Percentiles rank a stretch among this genome's conserved stretches.
These are phyloP conservation scores for Fonsecaea pedrosoi DNA, from an alignment of 2,329 filamentous ascomycete genomes.

Conservation along the genomic window DNA sequence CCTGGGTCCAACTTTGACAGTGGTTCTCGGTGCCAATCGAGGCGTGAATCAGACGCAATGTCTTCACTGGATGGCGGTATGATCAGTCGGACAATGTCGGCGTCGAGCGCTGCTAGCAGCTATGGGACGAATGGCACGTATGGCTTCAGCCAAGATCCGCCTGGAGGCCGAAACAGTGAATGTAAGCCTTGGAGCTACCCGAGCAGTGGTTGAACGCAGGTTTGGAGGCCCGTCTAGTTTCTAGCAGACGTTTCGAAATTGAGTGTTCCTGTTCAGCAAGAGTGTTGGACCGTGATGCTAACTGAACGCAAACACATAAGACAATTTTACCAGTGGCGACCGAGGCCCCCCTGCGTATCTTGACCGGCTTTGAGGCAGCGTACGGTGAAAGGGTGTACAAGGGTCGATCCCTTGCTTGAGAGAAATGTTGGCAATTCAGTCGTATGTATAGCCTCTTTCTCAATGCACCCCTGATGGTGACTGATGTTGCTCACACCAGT, in stretches of 20 bases:
- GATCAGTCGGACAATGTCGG: conserved; percentile 28
- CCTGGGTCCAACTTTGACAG: conserved; percentile 18
- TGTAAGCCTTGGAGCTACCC: not conserved
- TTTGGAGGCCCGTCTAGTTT: not conserved
- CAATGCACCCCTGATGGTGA: conserved; percentile 7
- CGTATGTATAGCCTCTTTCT: conserved; percentile 11
- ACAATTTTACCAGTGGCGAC: not conserved
- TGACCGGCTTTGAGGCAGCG: not conserved
- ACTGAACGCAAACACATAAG: not conserved
- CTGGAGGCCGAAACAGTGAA: conserved; percentile 5
- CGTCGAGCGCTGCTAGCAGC: conserved; percentile 23
- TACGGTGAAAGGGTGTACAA: not conserved
- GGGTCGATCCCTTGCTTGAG: conserved; percentile 12
- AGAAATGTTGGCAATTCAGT: conserved; percentile 1
- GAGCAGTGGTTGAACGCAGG: not conserved
- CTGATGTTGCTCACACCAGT: conserved; percentile 27
- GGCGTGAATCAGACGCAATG: conserved; percentile 30
- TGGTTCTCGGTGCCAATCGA: conserved; percentile 17
- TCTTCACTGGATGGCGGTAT: conserved; percentile 17
- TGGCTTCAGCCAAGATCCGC: conserved; percentile 17
- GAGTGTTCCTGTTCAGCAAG: not conserved
- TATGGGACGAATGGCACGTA: conserved; percentile 29
- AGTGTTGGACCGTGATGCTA: not conserved
- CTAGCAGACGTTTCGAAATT: not conserved
- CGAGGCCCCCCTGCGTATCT: conserved; percentile 13